Base-by-base conservation (phyloP, 805 yeast species). In the Maudiozyma bulderi region DNA sequence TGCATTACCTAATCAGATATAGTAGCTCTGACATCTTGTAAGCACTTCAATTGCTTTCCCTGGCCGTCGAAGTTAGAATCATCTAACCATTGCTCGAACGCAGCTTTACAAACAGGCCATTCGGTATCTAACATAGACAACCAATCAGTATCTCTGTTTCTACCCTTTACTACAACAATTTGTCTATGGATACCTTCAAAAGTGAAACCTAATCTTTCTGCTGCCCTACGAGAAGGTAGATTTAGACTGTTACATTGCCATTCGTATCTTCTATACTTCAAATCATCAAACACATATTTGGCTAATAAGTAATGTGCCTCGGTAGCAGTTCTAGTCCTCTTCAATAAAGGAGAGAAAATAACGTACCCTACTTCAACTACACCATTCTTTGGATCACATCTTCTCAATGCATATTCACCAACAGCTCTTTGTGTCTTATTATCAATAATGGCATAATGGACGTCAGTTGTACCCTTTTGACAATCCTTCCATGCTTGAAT, bases 181-280 rank as follows among this genome's bases (percentile, higher is more conserved):
- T 66, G 58, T 35, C 68, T 53, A 47, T 64, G 65, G 1, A 54
- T 49, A 7, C 70, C 70, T 46, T 66, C 71, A 40, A 44, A 58
- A n/a, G 49, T 50, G 47, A 62, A 66, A 10, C 71, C 70, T 13
- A 64, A 51, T 9, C 70, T 56, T 8, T 43, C 33, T 0, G 70
- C 70, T 2, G 69, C 67, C n/a, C 49, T 52, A 42, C 51, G 51
- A 2, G 69, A 65, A 1, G 66, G 64, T 11, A 42, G 57, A 43
- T 66, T 64, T 33, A 59, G 54, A 37, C 56, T 53, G 50, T 66
- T 58, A 50, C 70, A 67, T 48, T 62, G 65, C 71, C 71, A 67
- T 48, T 66, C 69, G 44, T 53, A 57, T 13, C 70, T 55, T 15
- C 71, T 54, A 50, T 63, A 61, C 3, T 62, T 59, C 42, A 64